Evolutionary conservation across 2,329 filamentous ascomycete species (phyloP).

Genomic region (Talaromyces rugulosus): DNA sequence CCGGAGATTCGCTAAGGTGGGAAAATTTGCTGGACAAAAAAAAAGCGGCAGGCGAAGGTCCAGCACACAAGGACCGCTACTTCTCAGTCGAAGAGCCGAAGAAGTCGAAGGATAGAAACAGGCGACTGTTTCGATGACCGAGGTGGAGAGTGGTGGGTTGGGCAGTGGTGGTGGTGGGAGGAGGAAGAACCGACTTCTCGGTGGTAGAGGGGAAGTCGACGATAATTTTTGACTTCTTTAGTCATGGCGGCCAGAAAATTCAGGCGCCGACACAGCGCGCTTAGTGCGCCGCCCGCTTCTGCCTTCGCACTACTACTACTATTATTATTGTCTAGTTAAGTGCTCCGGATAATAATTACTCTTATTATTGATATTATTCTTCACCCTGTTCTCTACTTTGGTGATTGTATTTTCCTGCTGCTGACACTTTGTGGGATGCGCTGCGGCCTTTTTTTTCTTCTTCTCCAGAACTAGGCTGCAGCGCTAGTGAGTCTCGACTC

Average conservation of each 20-base stretch:
- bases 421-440: not conserved
- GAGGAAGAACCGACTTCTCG: not conserved
- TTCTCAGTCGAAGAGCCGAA: not conserved
- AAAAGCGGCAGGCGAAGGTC: conserved; percentile 20
- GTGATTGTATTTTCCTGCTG: not conserved
- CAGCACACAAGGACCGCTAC: conserved; percentile 10
- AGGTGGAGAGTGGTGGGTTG: not conserved
- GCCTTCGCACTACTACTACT: not conserved
- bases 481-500: not conserved
- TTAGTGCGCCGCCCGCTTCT: not conserved
- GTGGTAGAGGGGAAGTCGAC: not conserved
- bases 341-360: not conserved
- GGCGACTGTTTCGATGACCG: not conserved
- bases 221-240: not conserved
- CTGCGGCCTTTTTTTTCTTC: not conserved
- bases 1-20: conserved; percentile 4
- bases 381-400: not conserved
- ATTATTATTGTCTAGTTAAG: not conserved
- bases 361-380: not conserved
- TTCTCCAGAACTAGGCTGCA: not conserved
- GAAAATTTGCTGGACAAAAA: conserved; percentile 15
- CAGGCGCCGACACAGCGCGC: not conserved
- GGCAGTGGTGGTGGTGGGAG: not conserved
- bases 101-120: not conserved
- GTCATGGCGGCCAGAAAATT: not conserved